Conservation (phyloP, 2,329 filamentous ascomycete genomes). For the Neodidymelliopsis sp. region DNA sequence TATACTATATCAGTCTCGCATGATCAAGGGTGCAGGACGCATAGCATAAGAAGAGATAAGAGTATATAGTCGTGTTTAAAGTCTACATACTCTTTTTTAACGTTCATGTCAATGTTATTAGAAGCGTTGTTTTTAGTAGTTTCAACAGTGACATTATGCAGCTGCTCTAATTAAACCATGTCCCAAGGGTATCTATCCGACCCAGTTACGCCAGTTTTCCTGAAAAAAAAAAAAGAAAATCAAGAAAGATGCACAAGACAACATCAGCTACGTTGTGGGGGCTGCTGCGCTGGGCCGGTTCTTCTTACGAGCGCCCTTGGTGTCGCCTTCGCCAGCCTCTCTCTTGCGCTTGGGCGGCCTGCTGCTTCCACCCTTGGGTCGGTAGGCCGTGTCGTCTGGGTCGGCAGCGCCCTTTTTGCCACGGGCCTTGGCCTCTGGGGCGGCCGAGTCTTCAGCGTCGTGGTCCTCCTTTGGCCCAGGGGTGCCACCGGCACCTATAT, state of each 20-base stretch:
- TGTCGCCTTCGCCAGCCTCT: constrained; percentile 44
- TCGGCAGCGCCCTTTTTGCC: constrained; percentile 43
- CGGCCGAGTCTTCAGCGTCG: constrained; percentile 53
- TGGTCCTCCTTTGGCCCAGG: constrained; percentile 47
- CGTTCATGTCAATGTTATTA: background rate
- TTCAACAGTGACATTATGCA: constrained; percentile 1
- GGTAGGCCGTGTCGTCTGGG: constrained; percentile 55
- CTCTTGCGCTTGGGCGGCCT: constrained; percentile 54
- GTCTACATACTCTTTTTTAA: background rate
- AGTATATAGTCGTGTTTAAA: constrained; percentile 5
- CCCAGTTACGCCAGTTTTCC: constrained; percentile 16
- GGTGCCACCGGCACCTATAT: constrained; percentile 35
- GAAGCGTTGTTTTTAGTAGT: background rate
- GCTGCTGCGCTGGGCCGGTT: constrained; percentile 35
- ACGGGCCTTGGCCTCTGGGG: constrained; percentile 38
- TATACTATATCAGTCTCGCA: constrained; percentile 9
- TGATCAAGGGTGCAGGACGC: too few species aligned
- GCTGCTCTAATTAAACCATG: constrained; percentile 2
- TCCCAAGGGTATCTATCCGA: constrained; percentile 22
- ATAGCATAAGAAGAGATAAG: background rate
- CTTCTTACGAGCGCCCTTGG: constrained; percentile 45
- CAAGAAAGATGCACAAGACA: background rate
- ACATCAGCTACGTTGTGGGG: background rate
- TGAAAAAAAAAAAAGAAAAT: constrained; percentile 6
- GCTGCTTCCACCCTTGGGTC: constrained; percentile 58